These are phyloP conservation scores for Leccinum broughii DNA, from an alignment of 768 basidiomycete genomes.

Conservation along the genomic window DNA sequence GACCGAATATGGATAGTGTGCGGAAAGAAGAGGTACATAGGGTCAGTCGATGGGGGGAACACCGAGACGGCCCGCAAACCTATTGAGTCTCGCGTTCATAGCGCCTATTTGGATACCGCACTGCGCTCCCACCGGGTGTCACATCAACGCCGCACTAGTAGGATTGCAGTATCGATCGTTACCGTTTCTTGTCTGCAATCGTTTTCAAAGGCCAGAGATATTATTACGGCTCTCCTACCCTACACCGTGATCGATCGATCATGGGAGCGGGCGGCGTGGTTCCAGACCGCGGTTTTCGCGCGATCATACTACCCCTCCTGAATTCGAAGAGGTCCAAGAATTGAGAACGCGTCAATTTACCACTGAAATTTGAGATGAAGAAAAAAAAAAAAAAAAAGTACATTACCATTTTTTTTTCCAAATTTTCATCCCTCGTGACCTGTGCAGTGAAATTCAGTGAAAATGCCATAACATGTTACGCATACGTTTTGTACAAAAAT, in stretches of 20 bases:
- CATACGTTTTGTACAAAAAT: background rate
- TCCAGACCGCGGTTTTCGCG: background rate
- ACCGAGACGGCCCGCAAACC: background rate
- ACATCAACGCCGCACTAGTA: constrained; percentile 3
- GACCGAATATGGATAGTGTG: background rate
- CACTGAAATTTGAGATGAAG: background rate
- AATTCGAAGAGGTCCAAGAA: background rate
- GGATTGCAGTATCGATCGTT: constrained; percentile 4
- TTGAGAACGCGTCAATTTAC: background rate
- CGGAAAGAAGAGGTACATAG: background rate
- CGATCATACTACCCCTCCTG: constrained; percentile 3
- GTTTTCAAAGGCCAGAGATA: background rate
- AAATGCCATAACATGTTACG: background rate
- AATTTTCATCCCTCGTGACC: background rate
- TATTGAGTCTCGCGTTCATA: constrained; percentile 16
- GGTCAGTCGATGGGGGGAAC: background rate
- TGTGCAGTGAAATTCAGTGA: background rate
- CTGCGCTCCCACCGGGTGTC: constrained; percentile 8
- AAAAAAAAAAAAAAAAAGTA: too few species aligned
- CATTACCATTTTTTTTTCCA: background rate
- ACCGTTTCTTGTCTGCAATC: background rate
- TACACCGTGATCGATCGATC: background rate
- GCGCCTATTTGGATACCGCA: constrained; percentile 5
- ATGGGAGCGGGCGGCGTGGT: background rate
- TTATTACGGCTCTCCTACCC: background rate